These are phyloP conservation scores for Mycena haematopus DNA, from an alignment of 768 basidiomycete species.

Conservation along the genomic window DNA sequence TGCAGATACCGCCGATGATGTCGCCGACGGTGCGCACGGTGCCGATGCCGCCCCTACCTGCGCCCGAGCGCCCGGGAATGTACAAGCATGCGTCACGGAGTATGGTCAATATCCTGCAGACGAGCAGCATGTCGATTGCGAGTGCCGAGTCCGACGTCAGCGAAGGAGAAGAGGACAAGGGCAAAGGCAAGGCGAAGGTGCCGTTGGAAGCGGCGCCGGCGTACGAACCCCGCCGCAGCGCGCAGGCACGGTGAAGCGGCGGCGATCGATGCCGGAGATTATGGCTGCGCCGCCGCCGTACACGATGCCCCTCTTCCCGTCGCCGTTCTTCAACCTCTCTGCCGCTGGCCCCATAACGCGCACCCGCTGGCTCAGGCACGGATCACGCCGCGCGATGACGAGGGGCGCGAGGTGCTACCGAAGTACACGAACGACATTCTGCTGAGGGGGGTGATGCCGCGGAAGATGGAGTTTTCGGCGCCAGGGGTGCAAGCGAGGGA, in stretches of 20 bases:
- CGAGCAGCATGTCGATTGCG: slow-evolving; percentile 30
- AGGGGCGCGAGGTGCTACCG: slow-evolving; percentile 83
- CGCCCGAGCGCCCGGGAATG: slow-evolving; percentile 48
- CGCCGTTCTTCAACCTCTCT: slow-evolving; percentile 22
- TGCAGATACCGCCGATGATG: slow-evolving; percentile 6
- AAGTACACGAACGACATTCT: slow-evolving; percentile 82
- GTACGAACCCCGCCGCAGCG: slow-evolving; percentile 42
- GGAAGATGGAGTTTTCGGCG: slow-evolving; percentile 90
- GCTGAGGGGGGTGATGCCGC: slow-evolving; percentile 80
- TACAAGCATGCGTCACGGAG: slow-evolving; percentile 69
- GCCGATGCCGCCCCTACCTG: slow-evolving; percentile 21
- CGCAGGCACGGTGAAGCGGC: slow-evolving; percentile 40
- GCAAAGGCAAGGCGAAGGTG: slow-evolving; percentile 11
- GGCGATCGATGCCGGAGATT: slow-evolving; percentile 75
- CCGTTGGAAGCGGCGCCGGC: slow-evolving; percentile 34
- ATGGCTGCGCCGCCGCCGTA: slow-evolving; percentile 74
- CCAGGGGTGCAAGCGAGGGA: slow-evolving; percentile 91
- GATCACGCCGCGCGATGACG: slow-evolving; percentile 72
- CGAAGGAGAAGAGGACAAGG: neutral
- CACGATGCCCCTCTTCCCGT: slow-evolving; percentile 48
- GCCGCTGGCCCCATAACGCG: slow-evolving; percentile 5
- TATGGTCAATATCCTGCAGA: slow-evolving; percentile 60
- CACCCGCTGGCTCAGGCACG: slow-evolving; percentile 30
- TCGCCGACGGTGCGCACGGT: slow-evolving; percentile 31
- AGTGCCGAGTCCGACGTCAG: slow-evolving; percentile 9